Percentiles rank a stretch among this genome's conserved stretches.
These are phyloP conservation scores for Diutina siamensis DNA, from an alignment of 1,139 yeast genomes.

Conservation along the genomic window DNA sequence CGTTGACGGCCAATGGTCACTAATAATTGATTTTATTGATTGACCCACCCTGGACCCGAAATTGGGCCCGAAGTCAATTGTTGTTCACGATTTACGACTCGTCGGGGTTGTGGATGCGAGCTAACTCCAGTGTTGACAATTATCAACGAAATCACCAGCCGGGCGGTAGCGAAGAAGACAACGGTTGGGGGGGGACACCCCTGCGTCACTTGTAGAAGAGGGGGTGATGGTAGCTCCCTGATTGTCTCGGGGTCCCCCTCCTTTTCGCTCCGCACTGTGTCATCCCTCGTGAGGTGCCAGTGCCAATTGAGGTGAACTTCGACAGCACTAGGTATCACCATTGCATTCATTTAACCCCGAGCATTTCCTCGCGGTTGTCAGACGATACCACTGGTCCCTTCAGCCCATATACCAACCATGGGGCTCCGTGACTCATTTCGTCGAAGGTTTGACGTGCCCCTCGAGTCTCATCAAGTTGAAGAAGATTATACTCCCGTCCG, in stretches of 20 bases:
- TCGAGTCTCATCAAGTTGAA: slow-evolving; percentile 26
- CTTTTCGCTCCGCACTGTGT: neutral
- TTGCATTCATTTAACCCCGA: slow-evolving; percentile 6
- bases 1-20: too few relatives aligned
- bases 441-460: slow-evolving; percentile 18
- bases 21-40: too few relatives aligned
- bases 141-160: too few relatives aligned
- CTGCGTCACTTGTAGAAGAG: neutral
- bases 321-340: slow-evolving; percentile 1
- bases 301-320: neutral
- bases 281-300: neutral
- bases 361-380: neutral
- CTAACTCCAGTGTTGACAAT: too few relatives aligned
- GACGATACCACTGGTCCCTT: neutral
- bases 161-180: too few relatives aligned
- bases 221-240: too few relatives aligned
- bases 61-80: too few relatives aligned
- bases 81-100: too few relatives aligned
- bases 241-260: too few relatives aligned
- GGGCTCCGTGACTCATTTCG: slow-evolving; percentile 17
- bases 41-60: too few relatives aligned
- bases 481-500: slow-evolving; percentile 22
- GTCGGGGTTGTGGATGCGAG: too few relatives aligned
- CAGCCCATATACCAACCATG: slow-evolving; percentile 8
- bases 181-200: too few relatives aligned